These are phyloP conservation scores for Phtheirospermum japonicum DNA, from an alignment of 257 asterid genomes.

Conservation along the genomic window DNA sequence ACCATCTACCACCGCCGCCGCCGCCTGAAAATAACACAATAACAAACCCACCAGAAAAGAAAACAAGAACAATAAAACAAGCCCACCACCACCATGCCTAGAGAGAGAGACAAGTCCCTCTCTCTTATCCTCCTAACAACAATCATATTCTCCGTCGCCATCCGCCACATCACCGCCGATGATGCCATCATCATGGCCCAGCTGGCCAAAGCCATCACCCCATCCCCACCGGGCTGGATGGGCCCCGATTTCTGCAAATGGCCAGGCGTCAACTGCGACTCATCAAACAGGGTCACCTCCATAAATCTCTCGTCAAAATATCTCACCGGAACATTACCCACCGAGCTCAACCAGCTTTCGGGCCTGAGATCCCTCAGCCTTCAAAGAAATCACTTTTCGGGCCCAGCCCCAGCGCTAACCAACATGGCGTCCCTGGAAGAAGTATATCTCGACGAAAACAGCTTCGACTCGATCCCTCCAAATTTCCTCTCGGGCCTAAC, in stretches of 20 bases:
- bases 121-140: conserved; percentile 23
- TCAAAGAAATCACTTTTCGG: conserved; percentile 50
- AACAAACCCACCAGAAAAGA: no score
- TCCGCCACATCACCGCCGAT: conserved; percentile 40
- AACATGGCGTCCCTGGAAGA: conserved; percentile 41
- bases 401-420: conserved; percentile 59
- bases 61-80: not conserved
- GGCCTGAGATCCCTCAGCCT: conserved; percentile 54
- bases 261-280: conserved; percentile 61
- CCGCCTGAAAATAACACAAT: not conserved
- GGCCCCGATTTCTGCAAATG: conserved; percentile 66
- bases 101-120: conserved; percentile 30
- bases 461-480: conserved; percentile 48
- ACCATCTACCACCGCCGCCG: not conserved
- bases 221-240: conserved; percentile 55
- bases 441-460: conserved; percentile 52
- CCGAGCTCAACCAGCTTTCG: conserved; percentile 55
- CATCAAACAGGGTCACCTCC: conserved; percentile 41
- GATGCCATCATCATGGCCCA: conserved; percentile 62
- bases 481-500: conserved; percentile 60
- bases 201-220: conserved; percentile 48
- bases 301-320: conserved; percentile 47
- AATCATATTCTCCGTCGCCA: conserved; percentile 26
- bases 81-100: conserved; percentile 37
- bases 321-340: conserved; percentile 52